A percentile compares a stretch with the other conserved stretches of the same genome.
Conservation (phyloP, 345 rosid species). For the Acer campestre region DNA sequence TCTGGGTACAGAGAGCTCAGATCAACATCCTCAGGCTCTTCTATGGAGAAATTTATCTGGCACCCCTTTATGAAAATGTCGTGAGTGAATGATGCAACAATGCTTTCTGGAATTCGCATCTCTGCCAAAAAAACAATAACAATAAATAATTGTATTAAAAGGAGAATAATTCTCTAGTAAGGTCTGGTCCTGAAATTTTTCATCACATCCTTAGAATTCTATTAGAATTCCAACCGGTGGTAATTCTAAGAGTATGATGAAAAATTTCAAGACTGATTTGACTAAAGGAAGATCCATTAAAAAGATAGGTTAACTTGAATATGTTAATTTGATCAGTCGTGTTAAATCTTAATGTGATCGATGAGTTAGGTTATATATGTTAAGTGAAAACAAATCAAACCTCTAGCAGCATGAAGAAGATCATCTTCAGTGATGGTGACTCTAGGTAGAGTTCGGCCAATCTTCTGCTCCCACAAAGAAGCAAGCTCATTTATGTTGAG, state of each 20-base stretch:
- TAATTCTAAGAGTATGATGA: no score
- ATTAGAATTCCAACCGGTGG: no score
- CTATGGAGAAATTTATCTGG: slow-evolving; percentile 32
- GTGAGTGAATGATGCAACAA: slow-evolving; percentile 36
- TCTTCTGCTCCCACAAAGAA: slow-evolving; percentile 38
- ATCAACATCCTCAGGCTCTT: slow-evolving; percentile 28
- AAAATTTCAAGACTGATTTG: no score
- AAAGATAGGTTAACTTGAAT: no score
- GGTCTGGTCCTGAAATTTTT: no score
- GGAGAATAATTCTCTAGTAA: no score
- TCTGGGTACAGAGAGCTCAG: slow-evolving; percentile 31
- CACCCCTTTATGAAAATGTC: slow-evolving; percentile 41
- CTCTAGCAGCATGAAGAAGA: slow-evolving; percentile 36
- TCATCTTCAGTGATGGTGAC: slow-evolving; percentile 31
- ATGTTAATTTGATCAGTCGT: no score
- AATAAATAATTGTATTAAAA: no score
- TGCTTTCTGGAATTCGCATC: slow-evolving; percentile 37
- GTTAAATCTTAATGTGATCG: no score
- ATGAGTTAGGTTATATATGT: background rate
- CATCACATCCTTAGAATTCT: no score
- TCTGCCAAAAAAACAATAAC: background rate
- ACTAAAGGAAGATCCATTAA: no score
- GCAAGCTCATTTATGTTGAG: slow-evolving; percentile 38
- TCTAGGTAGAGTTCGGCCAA: slow-evolving; percentile 33
- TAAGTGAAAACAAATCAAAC: background rate